A percentile compares a stretch with the other conserved stretches of the same genome.
These are phyloP conservation scores for Aspergillus conjunctus DNA, from an alignment of 495 filamentous ascomycete genomes.

Conservation along the genomic window DNA sequence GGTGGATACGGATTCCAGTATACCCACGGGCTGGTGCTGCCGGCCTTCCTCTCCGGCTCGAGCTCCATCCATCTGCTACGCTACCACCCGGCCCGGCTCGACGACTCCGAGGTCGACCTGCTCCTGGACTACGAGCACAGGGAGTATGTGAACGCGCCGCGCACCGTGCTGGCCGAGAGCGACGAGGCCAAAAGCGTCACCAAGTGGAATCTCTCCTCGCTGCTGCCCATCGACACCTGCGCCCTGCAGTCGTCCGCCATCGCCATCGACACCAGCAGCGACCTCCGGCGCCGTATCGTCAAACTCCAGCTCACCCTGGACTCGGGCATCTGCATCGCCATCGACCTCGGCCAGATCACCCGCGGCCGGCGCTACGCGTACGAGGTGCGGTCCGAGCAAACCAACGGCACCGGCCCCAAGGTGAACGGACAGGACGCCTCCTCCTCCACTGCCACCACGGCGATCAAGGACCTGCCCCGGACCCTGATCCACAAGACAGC, in stretches of 20 bases:
- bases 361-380: constrained; percentile 5
- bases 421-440: constrained; percentile 3
- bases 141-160: constrained; percentile 11
- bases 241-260: constrained; percentile 9
- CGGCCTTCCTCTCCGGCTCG: constrained; percentile 8
- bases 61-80: constrained; percentile 12
- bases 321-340: constrained; percentile 9
- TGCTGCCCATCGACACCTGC: constrained; percentile 7
- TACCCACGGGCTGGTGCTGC: constrained; percentile 3
- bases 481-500: constrained; percentile 10
- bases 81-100: constrained; percentile 10
- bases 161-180: background rate
- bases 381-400: constrained; percentile 1
- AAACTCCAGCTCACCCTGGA: constrained; percentile 11
- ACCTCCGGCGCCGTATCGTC: constrained; percentile 1
- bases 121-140: constrained; percentile 13
- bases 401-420: background rate
- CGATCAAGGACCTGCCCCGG: background rate
- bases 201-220: constrained; percentile 10
- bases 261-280: constrained; percentile 10
- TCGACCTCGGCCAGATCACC: constrained; percentile 10
- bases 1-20: constrained; percentile 14
- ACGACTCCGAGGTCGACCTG: constrained; percentile 5
- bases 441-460: no score
- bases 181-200: constrained; percentile 8